phyloP scores from a whole-genome alignment of 202 grass and related monocot genomes.

The Dendrocalamus latiflorus region DNA sequence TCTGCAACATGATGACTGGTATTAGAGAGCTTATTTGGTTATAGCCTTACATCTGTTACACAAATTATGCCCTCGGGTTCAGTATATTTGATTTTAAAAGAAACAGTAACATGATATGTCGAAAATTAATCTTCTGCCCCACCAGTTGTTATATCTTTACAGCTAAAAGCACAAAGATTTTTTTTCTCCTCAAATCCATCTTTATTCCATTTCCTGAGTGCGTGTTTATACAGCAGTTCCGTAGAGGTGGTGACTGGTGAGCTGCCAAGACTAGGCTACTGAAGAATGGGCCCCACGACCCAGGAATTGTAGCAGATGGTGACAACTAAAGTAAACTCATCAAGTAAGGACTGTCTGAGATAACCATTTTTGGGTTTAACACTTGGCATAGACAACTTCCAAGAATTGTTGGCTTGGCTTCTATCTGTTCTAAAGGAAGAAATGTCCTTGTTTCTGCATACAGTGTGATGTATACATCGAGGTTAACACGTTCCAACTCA shows the following conservation, averaged over 20 bases:
- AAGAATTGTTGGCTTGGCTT: constrained; percentile 25
- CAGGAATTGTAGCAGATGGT: no score
- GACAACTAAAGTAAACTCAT: no score
- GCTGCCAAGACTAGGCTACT: constrained; percentile 19
- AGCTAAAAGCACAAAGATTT: not conserved
- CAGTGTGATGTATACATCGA: not conserved
- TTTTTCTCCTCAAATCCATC: constrained; percentile 7
- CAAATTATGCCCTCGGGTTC: no score
- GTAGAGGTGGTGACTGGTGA: constrained; percentile 19
- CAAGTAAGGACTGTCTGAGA: no score
- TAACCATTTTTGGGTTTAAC: constrained; percentile 27
- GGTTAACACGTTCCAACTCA: not conserved
- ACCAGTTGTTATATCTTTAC: no score
- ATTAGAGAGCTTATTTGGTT: not conserved
- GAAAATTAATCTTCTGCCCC: not conserved
- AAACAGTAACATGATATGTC: no score
- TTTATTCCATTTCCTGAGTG: constrained; percentile 35
- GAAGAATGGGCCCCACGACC: not conserved
- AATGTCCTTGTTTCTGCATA: constrained; percentile 1
- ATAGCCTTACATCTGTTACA: no score
- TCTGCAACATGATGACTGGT: not conserved
- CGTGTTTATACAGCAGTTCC: constrained; percentile 6
- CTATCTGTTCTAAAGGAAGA: constrained; percentile 6
- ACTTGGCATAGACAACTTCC: constrained; percentile 8
- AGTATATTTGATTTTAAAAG: no score